Conservation (phyloP, 805 yeast genomes). For the Kazachstania kunashirensis region DNA sequence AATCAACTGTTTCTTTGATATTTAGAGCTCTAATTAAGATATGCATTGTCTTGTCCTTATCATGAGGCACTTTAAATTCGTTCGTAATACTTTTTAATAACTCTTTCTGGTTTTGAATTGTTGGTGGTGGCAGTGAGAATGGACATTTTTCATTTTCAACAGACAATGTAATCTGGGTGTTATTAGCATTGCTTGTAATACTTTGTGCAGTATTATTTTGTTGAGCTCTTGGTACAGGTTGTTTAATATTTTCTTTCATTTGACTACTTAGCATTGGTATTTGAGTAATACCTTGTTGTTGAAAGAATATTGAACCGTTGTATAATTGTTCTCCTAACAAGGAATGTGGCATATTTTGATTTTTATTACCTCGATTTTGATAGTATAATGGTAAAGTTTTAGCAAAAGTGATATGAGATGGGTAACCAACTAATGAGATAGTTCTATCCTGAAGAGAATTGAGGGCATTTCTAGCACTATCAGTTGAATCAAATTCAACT, state of each 20-base stretch:
- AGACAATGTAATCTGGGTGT: slow-evolving; percentile 4
- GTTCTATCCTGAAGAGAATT: slow-evolving; percentile 78
- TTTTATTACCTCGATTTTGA: slow-evolving; percentile 10
- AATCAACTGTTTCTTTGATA: slow-evolving; percentile 26
- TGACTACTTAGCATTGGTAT: slow-evolving; percentile 18
- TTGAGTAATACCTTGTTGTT: slow-evolving; percentile 25
- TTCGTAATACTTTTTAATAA: neutral
- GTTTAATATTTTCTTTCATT: slow-evolving; percentile 1
- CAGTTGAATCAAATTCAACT: slow-evolving; percentile 63
- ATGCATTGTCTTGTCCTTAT: slow-evolving; percentile 2
- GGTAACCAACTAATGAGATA: slow-evolving; percentile 58
- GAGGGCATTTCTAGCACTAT: slow-evolving; percentile 69
- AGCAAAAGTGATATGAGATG: slow-evolving; percentile 76
- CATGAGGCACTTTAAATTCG: slow-evolving; percentile 1
- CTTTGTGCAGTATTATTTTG: neutral
- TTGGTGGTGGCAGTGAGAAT: slow-evolving; percentile 28
- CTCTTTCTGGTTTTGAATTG: slow-evolving; percentile 11
- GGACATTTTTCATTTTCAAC: slow-evolving; percentile 29
- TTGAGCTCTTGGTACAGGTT: neutral
- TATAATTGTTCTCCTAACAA: slow-evolving; percentile 26
- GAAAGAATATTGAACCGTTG: slow-evolving; percentile 25
- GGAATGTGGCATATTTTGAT: slow-evolving; percentile 15
- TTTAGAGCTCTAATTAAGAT: slow-evolving; percentile 3
- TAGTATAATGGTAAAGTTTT: slow-evolving; percentile 39
- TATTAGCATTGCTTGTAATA: slow-evolving; percentile 4